Evolutionary conservation across 345 rosid genomes (phyloP), one percentile per base, ranked within the genome.

Genomic region (Dovyalis caffra): DNA sequence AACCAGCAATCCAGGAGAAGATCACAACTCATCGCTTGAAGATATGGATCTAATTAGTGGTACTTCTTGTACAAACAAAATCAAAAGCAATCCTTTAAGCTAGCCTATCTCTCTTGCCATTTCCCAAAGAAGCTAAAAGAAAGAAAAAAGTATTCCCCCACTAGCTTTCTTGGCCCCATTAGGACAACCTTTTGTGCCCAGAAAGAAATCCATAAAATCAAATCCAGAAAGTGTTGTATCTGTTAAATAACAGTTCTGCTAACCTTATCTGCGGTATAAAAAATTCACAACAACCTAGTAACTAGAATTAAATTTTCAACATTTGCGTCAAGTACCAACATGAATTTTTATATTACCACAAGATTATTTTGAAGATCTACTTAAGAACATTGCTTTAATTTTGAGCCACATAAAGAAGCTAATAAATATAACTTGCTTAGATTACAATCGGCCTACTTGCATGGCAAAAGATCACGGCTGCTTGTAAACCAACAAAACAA

Each of bases 11-110:
- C 7, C 5, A 34, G 37, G 37, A 34, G 37, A 34, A 34, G 37
- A 34, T 34, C 37, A 34, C 37, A 34, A 34, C 8, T 6, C 37
- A 6, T 34, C 37, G n/a, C n/a, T n/a, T n/a, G n/a, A n/a, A 71
- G 76, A 78, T 71, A 78, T 66, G 80, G 71, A 74, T 83, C 81
- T 74, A 73, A 72, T 61, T 31, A 57, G 73, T 74, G 76, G 70
- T 47, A 71, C 40, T 26, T 3, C 38, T 43, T 49, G 49, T 47
- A 34, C 66, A 66, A 74, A 34, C 60, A 33, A 32, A 73, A 63
- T 18, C 45, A 72, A 79, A 72, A 21, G 75, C n/a, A 57, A 35
- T 37, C 49, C 63, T 79, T 35, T 66, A 34, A 3, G 43, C 26
- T 62, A 57, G 28, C 75, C 70, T 70, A 66, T 76, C 80, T 71